Evolutionary conservation across 1,284 basidiomycete genomes (phyloP).

Genomic region (Porodaedalea pini): DNA sequence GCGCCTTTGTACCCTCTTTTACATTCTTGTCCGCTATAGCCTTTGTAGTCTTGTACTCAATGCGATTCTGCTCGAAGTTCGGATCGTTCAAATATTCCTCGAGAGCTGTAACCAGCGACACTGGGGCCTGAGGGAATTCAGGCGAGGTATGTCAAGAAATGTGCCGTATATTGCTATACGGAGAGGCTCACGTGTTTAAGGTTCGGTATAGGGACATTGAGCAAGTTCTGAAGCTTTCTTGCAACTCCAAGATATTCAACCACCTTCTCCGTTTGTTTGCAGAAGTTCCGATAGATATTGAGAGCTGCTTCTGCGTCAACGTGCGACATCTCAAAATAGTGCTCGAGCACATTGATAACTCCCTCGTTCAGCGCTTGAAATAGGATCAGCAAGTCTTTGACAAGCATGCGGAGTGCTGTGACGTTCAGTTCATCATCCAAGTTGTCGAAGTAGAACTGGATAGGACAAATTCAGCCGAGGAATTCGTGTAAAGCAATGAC

Average conservation of each 20-base stretch:
- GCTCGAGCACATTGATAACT: slow-evolving; percentile 95
- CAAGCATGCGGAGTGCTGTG: slow-evolving; percentile 89
- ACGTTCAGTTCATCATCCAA: slow-evolving; percentile 89
- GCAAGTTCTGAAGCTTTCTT: slow-evolving; percentile 85
- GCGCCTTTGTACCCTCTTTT: slow-evolving; percentile 32
- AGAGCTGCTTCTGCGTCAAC: slow-evolving; percentile 86
- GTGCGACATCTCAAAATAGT: slow-evolving; percentile 99
- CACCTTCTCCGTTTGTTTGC: slow-evolving; percentile 89
- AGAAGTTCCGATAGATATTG: slow-evolving; percentile 90
- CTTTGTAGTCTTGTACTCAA: slow-evolving; percentile 89
- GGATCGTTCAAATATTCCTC: slow-evolving; percentile 96
- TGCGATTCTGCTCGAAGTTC: slow-evolving; percentile 91
- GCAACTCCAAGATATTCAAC: slow-evolving; percentile 94
- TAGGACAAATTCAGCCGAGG: not conserved
- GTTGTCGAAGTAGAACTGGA: slow-evolving; percentile 90
- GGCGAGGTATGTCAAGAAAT: not conserved
- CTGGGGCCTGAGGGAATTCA: slow-evolving; percentile 66
- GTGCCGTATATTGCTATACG: not conserved
- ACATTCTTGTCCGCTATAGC: slow-evolving; percentile 61
- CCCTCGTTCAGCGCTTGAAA: slow-evolving; percentile 98
- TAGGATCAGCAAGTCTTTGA: slow-evolving; percentile 93
- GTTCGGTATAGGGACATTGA: slow-evolving; percentile 93
- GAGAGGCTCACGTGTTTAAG: slow-evolving; percentile 75
- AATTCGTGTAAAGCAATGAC: not conserved
- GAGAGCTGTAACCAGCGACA: slow-evolving; percentile 87